Evolutionary conservation across 1,139 yeast species (phyloP).

Genomic region (Trichomonascaceae sp.): DNA sequence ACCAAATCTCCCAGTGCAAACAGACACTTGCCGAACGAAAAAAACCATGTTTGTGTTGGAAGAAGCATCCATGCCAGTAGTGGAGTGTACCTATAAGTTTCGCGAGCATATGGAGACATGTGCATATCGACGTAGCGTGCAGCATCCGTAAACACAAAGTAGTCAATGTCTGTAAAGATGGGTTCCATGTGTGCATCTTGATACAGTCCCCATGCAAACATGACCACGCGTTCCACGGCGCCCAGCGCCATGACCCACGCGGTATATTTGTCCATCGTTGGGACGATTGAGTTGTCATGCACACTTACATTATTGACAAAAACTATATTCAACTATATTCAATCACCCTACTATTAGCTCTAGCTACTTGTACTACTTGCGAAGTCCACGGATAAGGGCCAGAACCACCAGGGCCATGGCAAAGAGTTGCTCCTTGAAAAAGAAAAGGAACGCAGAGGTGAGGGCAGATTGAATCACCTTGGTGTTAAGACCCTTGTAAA

Average conservation of each 20-base stretch:
- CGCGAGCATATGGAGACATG: constrained; percentile 65
- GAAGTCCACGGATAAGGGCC: constrained; percentile 14
- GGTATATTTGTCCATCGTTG: background rate
- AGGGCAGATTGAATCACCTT: constrained; percentile 73
- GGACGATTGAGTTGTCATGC: background rate
- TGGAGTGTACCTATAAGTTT: constrained; percentile 90
- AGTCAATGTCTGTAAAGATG: constrained; percentile 87
- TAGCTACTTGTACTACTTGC: constrained; percentile 6
- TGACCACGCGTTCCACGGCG: constrained; percentile 35
- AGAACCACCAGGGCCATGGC: constrained; percentile 21
- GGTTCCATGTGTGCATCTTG: constrained; percentile 75
- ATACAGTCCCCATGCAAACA: constrained; percentile 71
- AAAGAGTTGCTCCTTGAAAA: constrained; percentile 73
- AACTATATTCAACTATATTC: constrained; percentile 62
- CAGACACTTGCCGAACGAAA: constrained; percentile 64
- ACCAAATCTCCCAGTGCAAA: constrained; percentile 68
- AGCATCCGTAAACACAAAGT: constrained; percentile 87
- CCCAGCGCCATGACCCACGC: constrained; percentile 6
- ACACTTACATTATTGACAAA: no score
- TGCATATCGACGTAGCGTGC: constrained; percentile 55
- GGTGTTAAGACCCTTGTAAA: constrained; percentile 70
- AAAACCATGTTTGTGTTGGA: constrained; percentile 43
- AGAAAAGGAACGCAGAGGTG: constrained; percentile 83
- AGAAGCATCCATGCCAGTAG: constrained; percentile 67
- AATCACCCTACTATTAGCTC: constrained; percentile 33